Evolutionary conservation across 495 filamentous ascomycete species (phyloP), one percentile per base, ranked within the genome.

Genomic region (Penicillium lividum): DNA sequence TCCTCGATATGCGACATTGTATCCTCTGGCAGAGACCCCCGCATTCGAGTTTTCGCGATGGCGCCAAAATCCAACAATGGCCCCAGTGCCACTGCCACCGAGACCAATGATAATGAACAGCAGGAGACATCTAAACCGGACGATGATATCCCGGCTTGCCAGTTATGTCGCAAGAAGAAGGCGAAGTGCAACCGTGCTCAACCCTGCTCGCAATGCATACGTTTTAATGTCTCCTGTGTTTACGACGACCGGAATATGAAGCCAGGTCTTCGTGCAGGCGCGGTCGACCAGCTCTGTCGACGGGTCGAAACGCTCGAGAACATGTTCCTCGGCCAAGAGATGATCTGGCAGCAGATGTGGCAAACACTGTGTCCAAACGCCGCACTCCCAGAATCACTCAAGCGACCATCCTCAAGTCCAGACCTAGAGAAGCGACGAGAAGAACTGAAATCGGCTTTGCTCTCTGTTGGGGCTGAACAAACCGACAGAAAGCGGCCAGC

Each of bases 81-180:
- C 31, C 31, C 7, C 1, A 10, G 31, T 7, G 3, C 31, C 31
- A 33, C 31, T 7, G 3, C 31, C 31, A 33, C 31, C 31, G 31
- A 33, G 31, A 10, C 31, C 3, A 33, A 33, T 33, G 31, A 10
- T 10, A 7, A 33, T 33, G 31, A 33, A 33, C 10, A 7, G 10
- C 31, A 33, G 10, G 31, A 33, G 31, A 8, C 31, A 33, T 33
- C 31, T 7, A 33, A 33, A 7, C 31, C 31, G 7, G 31, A 33
- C 7, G 31, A 33, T 1, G 61, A 67, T 25, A 52, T 66, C 1
- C 64, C 64, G 1, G 65, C 65, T n/a, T 78, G 76, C 27, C 73
- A 76, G 56, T 68, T 71, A 3, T 77, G 75, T 53, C 65, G 72
- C 22, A 71, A 71, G 63, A 75, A 76, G 60, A 79, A 77, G 47